phyloP scores from a whole-genome alignment of 805 yeast species.

The Candida multigemmis region DNA sequence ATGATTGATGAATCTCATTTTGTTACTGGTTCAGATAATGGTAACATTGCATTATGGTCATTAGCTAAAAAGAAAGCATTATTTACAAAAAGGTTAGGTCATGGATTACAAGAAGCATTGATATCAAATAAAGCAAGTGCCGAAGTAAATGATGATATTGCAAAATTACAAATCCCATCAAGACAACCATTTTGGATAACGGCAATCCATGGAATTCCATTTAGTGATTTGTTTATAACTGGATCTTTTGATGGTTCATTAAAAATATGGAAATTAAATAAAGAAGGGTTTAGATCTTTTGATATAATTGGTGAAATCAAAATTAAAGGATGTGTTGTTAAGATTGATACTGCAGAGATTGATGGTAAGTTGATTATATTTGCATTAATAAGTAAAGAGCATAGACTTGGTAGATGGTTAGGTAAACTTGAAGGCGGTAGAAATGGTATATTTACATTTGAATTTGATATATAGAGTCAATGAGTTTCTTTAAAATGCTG shows the following conservation, averaged over 20 bases:
- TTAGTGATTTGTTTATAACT: conserved; percentile 69
- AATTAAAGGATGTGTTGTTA: conserved; percentile 64
- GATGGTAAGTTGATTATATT: conserved; percentile 40
- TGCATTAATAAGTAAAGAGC: conserved; percentile 77
- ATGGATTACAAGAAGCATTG: conserved; percentile 54
- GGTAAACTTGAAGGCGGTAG: conserved; percentile 54
- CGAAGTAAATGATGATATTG: conserved; percentile 45
- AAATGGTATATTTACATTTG: conserved; percentile 48
- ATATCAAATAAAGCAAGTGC: conserved; percentile 31
- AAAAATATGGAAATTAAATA: conserved; percentile 66
- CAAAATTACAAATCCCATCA: conserved; percentile 49
- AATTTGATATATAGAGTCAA: conserved; percentile 15
- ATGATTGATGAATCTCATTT: conserved; percentile 92
- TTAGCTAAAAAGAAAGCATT: conserved; percentile 83
- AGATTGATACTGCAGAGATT: conserved; percentile 49
- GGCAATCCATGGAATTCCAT: conserved; percentile 72
- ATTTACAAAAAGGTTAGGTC: conserved; percentile 59
- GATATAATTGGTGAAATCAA: conserved; percentile 46
- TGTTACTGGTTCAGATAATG: conserved; percentile 93
- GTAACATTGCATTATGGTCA: conserved; percentile 86
- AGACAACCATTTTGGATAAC: conserved; percentile 84
- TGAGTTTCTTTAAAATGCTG: conserved; percentile 41
- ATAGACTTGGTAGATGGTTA: conserved; percentile 82
- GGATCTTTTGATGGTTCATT: conserved; percentile 85
- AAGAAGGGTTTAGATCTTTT: conserved; percentile 54